Evolutionary conservation across 352 stramenopile species (phyloP), one percentile per base, ranked within the genome.

Genomic region (Phytophthora podocarpi): DNA sequence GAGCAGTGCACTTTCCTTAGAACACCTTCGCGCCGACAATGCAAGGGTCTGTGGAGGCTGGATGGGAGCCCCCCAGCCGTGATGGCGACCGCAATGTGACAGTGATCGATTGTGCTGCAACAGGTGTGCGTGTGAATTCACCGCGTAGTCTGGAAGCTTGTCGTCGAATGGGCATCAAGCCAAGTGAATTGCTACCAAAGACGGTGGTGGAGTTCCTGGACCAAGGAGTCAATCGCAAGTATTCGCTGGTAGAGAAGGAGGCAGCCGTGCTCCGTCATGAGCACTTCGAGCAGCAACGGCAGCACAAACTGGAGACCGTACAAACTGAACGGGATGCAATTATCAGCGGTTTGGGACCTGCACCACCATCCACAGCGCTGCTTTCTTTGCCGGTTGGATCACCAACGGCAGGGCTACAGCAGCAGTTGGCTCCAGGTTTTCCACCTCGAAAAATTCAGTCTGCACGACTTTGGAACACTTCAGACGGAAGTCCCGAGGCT

Each of bases 91-190:
- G 86, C 42, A 36, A 76, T 59, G 63, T 91, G 41, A 76, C 81
- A 16, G 36, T 90, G n/a, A 59, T 88, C 5, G 67, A 72, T n/a
- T 80, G 63, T 35, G 70, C 64, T 28, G 59, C 71, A 5, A 83
- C 82, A n/a, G 78, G 80, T 27, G 69, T 72, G 35, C 65, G 74
- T 0, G 59, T 90, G 41, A 90, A 74, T 15, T 90, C 85, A 3
- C 82, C 85, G 4, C 78, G 85, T 7, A 89, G 70, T 16, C 53
- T 91, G 23, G 82, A 93, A 48, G 85, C 85, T 0, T 93, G 85
- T 76, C 57, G 80, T 15, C 80, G 85, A 16, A 78, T 75, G 28
- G 85, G 85, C 2, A 87, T 93, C 23, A 79, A 82, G 16, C 75
- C 81, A 0, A 76, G 79, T 39, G 85, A 93, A 31, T 63, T 93